phyloP scores from a whole-genome alignment of 1,139 yeast genomes.

The Debaryomycetaceae sp. region DNA sequence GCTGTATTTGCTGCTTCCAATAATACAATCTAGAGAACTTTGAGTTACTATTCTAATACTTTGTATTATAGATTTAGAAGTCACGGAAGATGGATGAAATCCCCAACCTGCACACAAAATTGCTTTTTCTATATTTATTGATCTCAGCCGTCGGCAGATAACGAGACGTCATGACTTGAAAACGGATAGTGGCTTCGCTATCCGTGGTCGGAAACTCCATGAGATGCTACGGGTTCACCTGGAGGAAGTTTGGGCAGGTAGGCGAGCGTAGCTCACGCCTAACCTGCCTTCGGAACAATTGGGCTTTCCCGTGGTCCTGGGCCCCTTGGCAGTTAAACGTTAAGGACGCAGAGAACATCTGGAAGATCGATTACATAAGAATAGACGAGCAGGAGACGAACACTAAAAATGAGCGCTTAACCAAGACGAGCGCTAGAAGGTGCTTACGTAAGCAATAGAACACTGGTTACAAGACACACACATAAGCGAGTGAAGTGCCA shows the following conservation, averaged over 20 bases:
- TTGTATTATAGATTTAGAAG: neutral
- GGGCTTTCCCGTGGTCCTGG: no score
- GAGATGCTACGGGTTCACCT: no score
- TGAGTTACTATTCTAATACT: neutral
- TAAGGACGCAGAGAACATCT: neutral
- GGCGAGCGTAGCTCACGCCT: no score
- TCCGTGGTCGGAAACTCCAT: no score
- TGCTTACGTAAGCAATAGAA: neutral
- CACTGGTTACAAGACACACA: no score
- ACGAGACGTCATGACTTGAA: no score
- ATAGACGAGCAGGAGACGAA: conserved; percentile 2
- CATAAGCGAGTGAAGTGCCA: no score
- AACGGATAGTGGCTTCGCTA: no score
- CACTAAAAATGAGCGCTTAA: neutral
- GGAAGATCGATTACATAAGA: neutral
- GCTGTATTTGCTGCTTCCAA: neutral
- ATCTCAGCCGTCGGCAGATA: neutral
- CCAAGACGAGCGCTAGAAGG: neutral
- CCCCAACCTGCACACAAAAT: neutral
- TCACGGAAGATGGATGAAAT: neutral
- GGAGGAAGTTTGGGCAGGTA: no score
- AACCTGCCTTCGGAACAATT: no score
- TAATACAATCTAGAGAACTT: neutral
- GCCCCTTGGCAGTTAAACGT: neutral
- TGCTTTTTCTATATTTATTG: neutral